phyloP scores from a whole-genome alignment of 208 protist species.

The Naegleria gruberi region DNA sequence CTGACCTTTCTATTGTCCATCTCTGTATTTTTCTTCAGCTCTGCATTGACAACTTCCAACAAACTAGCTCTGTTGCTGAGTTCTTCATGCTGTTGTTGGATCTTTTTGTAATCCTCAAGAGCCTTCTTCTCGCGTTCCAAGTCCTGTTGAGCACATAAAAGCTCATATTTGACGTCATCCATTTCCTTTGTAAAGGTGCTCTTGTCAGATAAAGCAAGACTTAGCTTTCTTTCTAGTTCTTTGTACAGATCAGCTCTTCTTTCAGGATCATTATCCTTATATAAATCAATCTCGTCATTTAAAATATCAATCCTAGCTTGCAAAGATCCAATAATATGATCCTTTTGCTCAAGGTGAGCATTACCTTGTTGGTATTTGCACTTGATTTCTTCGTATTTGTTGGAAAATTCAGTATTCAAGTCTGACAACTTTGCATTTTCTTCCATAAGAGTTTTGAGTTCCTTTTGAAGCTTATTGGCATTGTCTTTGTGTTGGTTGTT shows the following conservation, averaged over 20 bases:
- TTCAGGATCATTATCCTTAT: not conserved
- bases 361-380: not conserved
- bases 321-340: not conserved
- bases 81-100: not conserved
- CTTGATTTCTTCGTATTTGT: not conserved
- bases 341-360: not conserved
- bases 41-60: not conserved
- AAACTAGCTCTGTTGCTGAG: not conserved
- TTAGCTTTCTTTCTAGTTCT: not conserved
- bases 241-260: not conserved
- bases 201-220: not conserved
- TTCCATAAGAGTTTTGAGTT: not conserved
- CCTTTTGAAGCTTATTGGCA: not conserved
- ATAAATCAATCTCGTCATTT: not conserved
- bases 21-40: not conserved
- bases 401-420: not conserved
- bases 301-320: not conserved
- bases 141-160: not conserved
- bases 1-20: not conserved
- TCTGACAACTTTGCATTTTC: not conserved
- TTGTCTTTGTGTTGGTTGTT: not conserved
- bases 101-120: not conserved
- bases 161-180: not conserved
- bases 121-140: not conserved
- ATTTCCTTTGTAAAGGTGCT: not conserved